Evolutionary conservation across 2,329 filamentous ascomycete species (phyloP).

Genomic region (Alternaria ventricosa): DNA sequence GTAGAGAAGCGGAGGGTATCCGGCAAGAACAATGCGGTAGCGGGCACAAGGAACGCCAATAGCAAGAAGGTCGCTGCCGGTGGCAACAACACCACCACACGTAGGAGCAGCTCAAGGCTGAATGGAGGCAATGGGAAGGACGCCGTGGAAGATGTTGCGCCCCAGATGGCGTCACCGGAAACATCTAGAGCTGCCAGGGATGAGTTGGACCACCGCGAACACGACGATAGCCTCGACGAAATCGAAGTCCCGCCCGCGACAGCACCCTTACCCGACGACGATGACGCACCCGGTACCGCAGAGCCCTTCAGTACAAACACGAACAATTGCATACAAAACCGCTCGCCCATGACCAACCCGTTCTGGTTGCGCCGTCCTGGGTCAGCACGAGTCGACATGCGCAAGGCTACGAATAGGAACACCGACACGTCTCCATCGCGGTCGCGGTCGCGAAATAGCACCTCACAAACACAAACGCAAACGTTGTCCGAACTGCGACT

Average conservation of each 20-base stretch:
- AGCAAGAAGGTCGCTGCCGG: background rate
- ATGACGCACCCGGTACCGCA: constrained; percentile 14
- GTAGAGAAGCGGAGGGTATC: background rate
- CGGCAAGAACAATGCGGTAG: background rate
- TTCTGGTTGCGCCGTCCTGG: constrained; percentile 34
- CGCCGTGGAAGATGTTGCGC: background rate
- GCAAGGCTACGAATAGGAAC: constrained; percentile 9
- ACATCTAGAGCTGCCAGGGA: constrained; percentile 21
- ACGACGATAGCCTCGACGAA: constrained; percentile 15
- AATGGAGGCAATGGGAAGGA: background rate
- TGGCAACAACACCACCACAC: background rate
- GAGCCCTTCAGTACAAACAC: constrained; percentile 28
- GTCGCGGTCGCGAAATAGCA: constrained; percentile 16
- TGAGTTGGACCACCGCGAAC: constrained; percentile 1
- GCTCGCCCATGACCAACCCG: constrained; percentile 22
- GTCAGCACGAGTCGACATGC: constrained; percentile 7
- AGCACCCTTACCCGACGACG: constrained; percentile 16
- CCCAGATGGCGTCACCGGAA: constrained; percentile 23
- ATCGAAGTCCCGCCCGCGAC: constrained; percentile 25
- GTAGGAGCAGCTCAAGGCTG: background rate
- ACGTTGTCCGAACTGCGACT: constrained; percentile 18
- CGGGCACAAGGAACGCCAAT: background rate
- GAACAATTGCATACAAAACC: constrained; percentile 13
- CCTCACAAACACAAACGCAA: constrained; percentile 6
- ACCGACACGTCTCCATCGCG: constrained; percentile 30